These are phyloP conservation scores for Clonostachys rosea DNA, from an alignment of 2,329 filamentous ascomycete species.

Conservation along the genomic window DNA sequence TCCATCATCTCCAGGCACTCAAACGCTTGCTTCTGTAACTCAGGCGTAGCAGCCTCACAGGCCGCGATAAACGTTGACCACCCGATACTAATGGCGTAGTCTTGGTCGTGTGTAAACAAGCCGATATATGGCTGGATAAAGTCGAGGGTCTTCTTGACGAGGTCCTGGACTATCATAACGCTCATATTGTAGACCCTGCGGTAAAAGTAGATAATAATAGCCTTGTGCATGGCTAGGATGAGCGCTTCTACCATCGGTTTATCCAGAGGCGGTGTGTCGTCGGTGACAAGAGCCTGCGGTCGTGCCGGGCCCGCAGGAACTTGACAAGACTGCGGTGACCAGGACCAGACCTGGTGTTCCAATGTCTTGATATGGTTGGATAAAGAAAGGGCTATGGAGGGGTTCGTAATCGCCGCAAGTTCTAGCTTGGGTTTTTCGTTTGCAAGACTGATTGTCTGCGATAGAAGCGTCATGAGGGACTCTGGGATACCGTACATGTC, in stretches of 20 bases:
- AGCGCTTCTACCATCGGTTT: conserved; percentile 19
- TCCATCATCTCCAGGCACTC: conserved; percentile 16
- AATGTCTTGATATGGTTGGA: conserved; percentile 19
- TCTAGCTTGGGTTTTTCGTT: conserved; percentile 30
- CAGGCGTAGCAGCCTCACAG: conserved; percentile 29
- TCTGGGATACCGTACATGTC: conserved; percentile 34
- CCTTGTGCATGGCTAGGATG: conserved; percentile 20
- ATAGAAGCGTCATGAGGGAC: conserved; percentile 21
- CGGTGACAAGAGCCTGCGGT: conserved; percentile 1
- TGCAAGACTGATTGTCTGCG: conserved; percentile 25
- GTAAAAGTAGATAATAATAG: background rate
- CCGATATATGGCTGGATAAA: conserved; percentile 25
- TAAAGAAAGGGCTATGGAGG: conserved; percentile 13
- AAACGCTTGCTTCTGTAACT: conserved; percentile 20
- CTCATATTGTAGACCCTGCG: background rate
- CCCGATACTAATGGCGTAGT: conserved; percentile 27
- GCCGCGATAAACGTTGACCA: conserved; percentile 39
- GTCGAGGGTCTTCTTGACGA: conserved; percentile 11
- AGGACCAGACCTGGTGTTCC: conserved; percentile 23
- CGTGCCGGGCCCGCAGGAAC: background rate
- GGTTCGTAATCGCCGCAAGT: conserved; percentile 10
- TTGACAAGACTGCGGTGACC: conserved; percentile 8
- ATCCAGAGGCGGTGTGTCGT: background rate
- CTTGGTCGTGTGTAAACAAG: conserved; percentile 21
- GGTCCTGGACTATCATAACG: background rate